Evolutionary conservation across 208 protist species (phyloP).

Genomic region (Trypanosoma melophagium): DNA sequence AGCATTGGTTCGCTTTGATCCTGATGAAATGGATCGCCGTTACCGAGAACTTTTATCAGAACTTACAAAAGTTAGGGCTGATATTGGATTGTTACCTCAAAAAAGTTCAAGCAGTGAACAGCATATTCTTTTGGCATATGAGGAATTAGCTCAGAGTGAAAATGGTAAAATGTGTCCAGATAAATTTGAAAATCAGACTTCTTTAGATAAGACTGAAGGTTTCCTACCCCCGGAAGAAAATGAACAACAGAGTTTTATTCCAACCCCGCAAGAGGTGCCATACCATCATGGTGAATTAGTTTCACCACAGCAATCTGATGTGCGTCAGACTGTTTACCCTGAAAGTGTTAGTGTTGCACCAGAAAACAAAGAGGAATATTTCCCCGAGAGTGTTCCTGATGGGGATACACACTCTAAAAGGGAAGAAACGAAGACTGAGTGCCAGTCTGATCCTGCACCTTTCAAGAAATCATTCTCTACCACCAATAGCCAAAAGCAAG

Average conservation of each 20-base stretch:
- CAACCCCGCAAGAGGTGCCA: too few species aligned
- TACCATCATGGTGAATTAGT: too few species aligned
- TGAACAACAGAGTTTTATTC: too few species aligned
- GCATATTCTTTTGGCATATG: background rate
- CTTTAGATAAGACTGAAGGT: background rate
- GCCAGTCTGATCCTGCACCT: too few species aligned
- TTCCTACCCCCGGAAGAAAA: too few species aligned
- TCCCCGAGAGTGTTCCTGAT: background rate
- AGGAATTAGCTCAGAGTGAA: background rate
- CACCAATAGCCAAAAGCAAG: background rate
- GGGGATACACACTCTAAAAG: background rate
- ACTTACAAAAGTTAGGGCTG: slow-evolving; percentile 18
- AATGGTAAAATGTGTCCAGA: background rate
- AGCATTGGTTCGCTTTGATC: slow-evolving; percentile 17
- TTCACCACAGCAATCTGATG: too few species aligned
- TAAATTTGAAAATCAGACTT: background rate
- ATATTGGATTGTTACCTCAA: slow-evolving; percentile 1
- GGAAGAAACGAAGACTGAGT: background rate
- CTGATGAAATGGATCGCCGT: slow-evolving; percentile 29
- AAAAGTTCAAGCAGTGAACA: background rate
- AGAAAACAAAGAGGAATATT: too few species aligned
- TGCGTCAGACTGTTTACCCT: too few species aligned
- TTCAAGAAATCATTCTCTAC: background rate
- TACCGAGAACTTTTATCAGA: slow-evolving; percentile 26
- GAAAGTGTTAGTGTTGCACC: too few species aligned